A percentile compares a stretch with the other conserved stretches of the same genome.
phyloP scores from a whole-genome alignment of 2,329 filamentous ascomycete genomes.

The Epichloe sylvatica region DNA sequence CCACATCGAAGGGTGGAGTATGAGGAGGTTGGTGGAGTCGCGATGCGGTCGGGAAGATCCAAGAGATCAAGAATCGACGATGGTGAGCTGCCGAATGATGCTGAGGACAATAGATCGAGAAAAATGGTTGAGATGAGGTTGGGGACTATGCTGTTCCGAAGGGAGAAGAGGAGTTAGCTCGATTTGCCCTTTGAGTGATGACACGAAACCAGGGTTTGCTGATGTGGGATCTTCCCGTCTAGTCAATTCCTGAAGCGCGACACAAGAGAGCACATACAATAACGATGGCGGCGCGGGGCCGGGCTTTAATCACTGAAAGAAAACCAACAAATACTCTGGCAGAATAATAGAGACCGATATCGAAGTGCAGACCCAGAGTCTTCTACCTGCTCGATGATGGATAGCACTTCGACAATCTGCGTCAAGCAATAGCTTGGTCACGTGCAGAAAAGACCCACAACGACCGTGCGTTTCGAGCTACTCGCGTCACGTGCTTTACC shows the following conservation, averaged over 20 bases:
- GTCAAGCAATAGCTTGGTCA: slow-evolving; percentile 1
- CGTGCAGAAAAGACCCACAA: background rate
- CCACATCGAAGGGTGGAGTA: slow-evolving; percentile 14
- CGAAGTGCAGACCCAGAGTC: slow-evolving; percentile 10
- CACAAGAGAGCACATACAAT: slow-evolving; percentile 13
- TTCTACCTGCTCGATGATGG: background rate
- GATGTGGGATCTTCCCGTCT: slow-evolving; percentile 2
- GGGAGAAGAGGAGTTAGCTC: slow-evolving; percentile 4
- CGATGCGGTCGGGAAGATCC: slow-evolving; percentile 3
- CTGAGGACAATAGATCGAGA: slow-evolving; percentile 2
- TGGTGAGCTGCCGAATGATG: background rate
- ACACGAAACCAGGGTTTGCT: slow-evolving; percentile 5
- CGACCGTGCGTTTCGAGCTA: background rate
- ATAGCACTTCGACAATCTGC: slow-evolving; percentile 1
- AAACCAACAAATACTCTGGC: slow-evolving; percentile 26
- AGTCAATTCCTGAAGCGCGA: background rate
- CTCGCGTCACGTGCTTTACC: background rate
- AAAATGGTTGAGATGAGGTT: slow-evolving; percentile 2
- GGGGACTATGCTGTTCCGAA: slow-evolving; percentile 2
- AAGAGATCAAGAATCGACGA: background rate
- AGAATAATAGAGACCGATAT: slow-evolving; percentile 25
- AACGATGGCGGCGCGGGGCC: slow-evolving; percentile 20
- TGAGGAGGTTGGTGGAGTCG: slow-evolving; percentile 4
- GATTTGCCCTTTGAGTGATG: slow-evolving; percentile 1
- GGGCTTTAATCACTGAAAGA: slow-evolving; percentile 20